Evolutionary conservation across 2,329 filamentous ascomycete genomes (phyloP).

Genomic region (Aspergillus aculeatinus): DNA sequence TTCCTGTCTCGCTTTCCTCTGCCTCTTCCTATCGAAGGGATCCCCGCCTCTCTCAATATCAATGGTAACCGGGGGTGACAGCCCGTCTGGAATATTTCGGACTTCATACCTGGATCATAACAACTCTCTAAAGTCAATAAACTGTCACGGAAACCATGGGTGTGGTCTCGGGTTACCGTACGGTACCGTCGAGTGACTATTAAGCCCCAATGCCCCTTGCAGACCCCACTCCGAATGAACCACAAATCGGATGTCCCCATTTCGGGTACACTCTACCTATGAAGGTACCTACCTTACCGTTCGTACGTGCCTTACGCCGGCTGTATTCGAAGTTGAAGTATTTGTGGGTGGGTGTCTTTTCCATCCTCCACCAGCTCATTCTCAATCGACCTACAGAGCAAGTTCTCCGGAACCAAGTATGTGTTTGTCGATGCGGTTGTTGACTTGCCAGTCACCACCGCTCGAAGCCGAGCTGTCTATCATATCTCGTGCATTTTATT

Average conservation of each 20-base stretch:
- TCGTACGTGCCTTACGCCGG: constrained; percentile 2
- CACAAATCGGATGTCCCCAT: constrained; percentile 15
- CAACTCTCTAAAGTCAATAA: constrained; percentile 11
- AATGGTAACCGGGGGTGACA: background rate
- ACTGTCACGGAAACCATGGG: constrained; percentile 20
- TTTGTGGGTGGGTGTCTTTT: background rate
- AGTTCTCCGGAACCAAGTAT: background rate
- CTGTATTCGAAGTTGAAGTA: background rate
- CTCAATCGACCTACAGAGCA: background rate
- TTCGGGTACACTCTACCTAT: constrained; percentile 6
- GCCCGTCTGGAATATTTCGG: background rate
- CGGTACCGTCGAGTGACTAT: constrained; percentile 13
- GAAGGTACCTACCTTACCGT: constrained; percentile 5
- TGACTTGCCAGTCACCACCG: background rate
- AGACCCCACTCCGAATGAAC: constrained; percentile 15
- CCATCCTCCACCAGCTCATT: background rate
- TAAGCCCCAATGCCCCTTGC: constrained; percentile 21
- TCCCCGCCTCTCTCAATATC: no score
- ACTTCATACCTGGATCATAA: constrained; percentile 4
- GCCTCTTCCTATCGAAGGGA: background rate
- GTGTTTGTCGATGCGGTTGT: background rate
- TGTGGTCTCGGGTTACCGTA: constrained; percentile 14
- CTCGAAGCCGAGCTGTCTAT: background rate
- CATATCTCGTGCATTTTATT: background rate
- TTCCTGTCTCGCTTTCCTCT: background rate